Base-by-base conservation (phyloP, 2,329 filamentous ascomycete species). In the Teratosphaeria viscida region DNA sequence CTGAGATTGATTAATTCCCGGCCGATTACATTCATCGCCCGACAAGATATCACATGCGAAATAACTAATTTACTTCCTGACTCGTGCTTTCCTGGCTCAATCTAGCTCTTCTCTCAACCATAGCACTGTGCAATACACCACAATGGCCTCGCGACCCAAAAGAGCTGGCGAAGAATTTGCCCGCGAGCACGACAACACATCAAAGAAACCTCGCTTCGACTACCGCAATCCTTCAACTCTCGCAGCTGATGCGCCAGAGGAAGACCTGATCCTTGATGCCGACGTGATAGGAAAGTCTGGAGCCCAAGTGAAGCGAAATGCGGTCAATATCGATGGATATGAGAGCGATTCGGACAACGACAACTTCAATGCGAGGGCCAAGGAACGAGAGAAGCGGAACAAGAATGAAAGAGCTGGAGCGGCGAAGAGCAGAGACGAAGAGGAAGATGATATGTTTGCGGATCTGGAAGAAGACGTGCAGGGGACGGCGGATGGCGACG, bases 251-350 rank as follows among this genome's bases (percentile, higher is more conserved):
- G 88, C 85, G 1, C 82, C 83, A 2, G 87, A 89, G 63, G 85
- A 89, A 53, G 67, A 68, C 67, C 84, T 85, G 0, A 82, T 92
- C 32, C 82, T 99, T 8, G 90, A 95, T 56, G 90, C 92, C 26
- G 94, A 97, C 71, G 92, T 96, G 47, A 96, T 97, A 64, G 91
- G 92, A 16, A 82, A 82, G 57, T 81, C 84, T 19, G 84, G 84
- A 1, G 82, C 84, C 35, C 82, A 85, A 49, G 89, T 90, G 0
- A 96, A 96, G 73, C 89, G 94, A 63, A 92, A 92, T 66, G 94
- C 92, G 0, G 89, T 99, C 59, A 96, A 97, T 70, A 85, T 99
- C 49, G 94, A 97, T 70, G 94, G 94, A 56, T 99, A 97, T 76
- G 92, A 97, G 67, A 94, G 88, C 10, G 94, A 99, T 74, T 85